phyloP scores from a whole-genome alignment of 2,329 filamentous ascomycete genomes.

The Metarhizium album region DNA sequence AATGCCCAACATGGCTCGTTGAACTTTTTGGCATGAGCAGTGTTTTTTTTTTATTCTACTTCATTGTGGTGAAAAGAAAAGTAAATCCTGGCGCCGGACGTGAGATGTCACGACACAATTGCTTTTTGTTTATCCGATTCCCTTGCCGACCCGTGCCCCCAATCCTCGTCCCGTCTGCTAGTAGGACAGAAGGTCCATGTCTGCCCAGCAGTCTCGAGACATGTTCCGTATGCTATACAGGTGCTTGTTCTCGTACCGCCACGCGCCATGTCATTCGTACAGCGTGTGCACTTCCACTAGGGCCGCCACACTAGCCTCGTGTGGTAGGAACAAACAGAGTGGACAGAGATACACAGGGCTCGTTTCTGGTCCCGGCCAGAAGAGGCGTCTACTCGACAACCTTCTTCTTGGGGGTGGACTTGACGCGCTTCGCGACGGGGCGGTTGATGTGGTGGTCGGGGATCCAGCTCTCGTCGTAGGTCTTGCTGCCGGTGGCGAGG shows the following conservation, averaged over 20 bases:
- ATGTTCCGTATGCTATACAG: not conserved
- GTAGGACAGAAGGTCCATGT: not conserved
- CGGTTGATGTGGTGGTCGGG: constrained; percentile 81
- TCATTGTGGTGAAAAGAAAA: not conserved
- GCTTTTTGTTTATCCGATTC: not conserved
- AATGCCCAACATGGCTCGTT: no score
- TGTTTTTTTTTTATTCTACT: not conserved
- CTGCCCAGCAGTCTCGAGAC: not conserved
- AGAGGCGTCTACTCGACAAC: constrained; percentile 16
- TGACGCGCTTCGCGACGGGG: constrained; percentile 59
- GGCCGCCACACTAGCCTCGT: no score
- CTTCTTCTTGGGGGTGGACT: constrained; percentile 43
- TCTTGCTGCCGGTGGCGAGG: constrained; percentile 57
- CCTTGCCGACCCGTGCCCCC: not conserved
- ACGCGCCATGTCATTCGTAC: no score
- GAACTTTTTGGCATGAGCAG: not conserved
- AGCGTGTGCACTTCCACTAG: no score
- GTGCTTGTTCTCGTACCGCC: not conserved
- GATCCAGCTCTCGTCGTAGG: constrained; percentile 90
- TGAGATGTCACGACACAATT: constrained; percentile 1
- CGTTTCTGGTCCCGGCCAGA: not conserved
- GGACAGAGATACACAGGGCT: not conserved
- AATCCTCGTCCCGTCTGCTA: not conserved
- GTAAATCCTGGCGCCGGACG: not conserved
- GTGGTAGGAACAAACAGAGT: no score